Base-by-base conservation (phyloP, 257 asterid species). In the Gentiana macrophylla region DNA sequence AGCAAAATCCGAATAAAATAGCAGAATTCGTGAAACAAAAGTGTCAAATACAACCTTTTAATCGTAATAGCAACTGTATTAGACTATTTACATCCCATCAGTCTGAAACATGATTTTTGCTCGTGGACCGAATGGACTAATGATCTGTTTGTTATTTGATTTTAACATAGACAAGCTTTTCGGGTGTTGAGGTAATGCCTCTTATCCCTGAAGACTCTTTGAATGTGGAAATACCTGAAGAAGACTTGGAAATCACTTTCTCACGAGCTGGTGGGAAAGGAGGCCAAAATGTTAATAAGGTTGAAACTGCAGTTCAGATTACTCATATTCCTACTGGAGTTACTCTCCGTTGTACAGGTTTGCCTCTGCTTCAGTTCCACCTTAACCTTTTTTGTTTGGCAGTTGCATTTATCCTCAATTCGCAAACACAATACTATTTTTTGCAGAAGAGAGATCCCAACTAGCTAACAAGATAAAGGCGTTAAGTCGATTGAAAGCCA, bases 181-280 rank as follows among this genome's bases (percentile, higher is more conserved):
- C 89, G 10, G 98, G 98, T 52, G 79, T 92, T 35, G 98, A 91
- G 74, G 94, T 91, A 33, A 87, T 91, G 98, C 98, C 97, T 66
- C 90, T 91, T 67, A 88, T 91, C 68, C 95, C 95, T 0, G 98
- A 87, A 13, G 98, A 88, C 55, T 83, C 94, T 2, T 3, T 79
- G 71, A 69, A 77, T 57, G 85, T 88, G 50, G 98, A 92, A 63
- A 87, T 91, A 67, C 98, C 98, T 0, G 98, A 83, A 70, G 97
- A 92, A 68, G 98, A 88, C 70, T 76, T 92, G 80, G 94, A 92
- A 36, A 80, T 85, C 67, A 78, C 80, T 62, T 73, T 74, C 55
- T 60, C 81, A 5, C 73, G 98, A 75, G 98, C 95, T 37, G 98
- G 98, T 38, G 98, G 98, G 35, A 91, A 91, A 73, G 98, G 97